Evolutionary conservation across 2,329 filamentous ascomycete genomes (phyloP), one percentile per base, ranked within the genome.

Genomic region (Didymellaceae sp.): DNA sequence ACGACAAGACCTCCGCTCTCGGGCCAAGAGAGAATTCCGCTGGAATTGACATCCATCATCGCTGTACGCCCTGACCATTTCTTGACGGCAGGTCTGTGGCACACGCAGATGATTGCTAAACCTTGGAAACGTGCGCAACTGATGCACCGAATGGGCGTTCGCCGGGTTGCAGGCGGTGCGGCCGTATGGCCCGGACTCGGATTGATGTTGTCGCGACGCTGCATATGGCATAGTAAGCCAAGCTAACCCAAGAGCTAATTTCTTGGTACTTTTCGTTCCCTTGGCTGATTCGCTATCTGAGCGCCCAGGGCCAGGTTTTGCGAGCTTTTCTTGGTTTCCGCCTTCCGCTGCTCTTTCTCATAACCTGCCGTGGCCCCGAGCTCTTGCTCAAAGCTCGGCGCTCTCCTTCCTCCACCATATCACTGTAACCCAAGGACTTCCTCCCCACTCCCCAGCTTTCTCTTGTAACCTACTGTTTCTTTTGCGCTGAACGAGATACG

Each of bases 401-500:
- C 40, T 34, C 45, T 50, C 48, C 32, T 42, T 42, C 43, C 49
- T 43, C 49, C 45, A 28, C 26, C 11, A 28, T 38, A 45, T 51
- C 37, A 37, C 38, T 38, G 37, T 31, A 35, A 38, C 49, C 47
- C 41, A 51, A 51, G 43, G 26, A 26, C 38, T 22, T 32, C 30
- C 31, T 46, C 43, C 49, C 21, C 42, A 38, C 50, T 13, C 35
- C 26, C 44, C 39, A 53, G 44, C 38, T 34, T 53, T 39, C 20
- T 35, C 50, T 22, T 34, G 32, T 31, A 39, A 40, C 18, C 13
- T 34, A 20, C 28, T 43, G 21, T 43, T 44, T 48, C 50, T 53
- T 44, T 39, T 48, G 50, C 50, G 50, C 50, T 25, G 50, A 48
- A 47, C 50, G 50, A 47, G 43, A 47, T 44, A 53, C 50, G 50